Evolutionary conservation across 129 eudicot species (phyloP).

Genomic region (Dittrichia graveolens): DNA sequence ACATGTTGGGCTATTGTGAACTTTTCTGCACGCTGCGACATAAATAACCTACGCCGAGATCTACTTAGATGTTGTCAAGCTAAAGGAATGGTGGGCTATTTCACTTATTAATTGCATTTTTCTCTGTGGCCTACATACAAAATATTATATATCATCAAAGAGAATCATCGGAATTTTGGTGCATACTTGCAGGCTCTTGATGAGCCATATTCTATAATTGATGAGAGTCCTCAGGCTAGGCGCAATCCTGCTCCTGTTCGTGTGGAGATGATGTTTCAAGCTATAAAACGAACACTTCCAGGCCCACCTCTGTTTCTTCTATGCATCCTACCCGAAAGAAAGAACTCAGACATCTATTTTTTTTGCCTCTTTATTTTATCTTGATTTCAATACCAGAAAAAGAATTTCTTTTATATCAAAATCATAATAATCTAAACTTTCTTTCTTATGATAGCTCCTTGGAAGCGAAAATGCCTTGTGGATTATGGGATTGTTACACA

Average conservation of each 20-base stretch:
- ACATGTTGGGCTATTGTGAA: constrained; percentile 69
- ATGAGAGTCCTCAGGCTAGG: constrained; percentile 56
- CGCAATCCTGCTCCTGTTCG: constrained; percentile 62
- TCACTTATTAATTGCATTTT: neutral
- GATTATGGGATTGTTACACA: constrained; percentile 72
- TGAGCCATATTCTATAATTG: constrained; percentile 51
- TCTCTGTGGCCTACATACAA: constrained; percentile 5
- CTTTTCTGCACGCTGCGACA: constrained; percentile 82
- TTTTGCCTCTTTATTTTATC: neutral
- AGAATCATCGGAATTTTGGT: too few species aligned
- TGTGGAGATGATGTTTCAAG: constrained; percentile 69
- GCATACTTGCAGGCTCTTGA: constrained; percentile 27
- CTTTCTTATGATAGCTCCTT: constrained; percentile 51
- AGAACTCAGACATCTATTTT: constrained; percentile 60
- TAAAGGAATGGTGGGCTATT: constrained; percentile 62
- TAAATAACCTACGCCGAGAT: constrained; percentile 36
- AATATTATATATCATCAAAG: neutral
- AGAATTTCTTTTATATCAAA: neutral
- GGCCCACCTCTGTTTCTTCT: constrained; percentile 59
- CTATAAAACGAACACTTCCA: constrained; percentile 45
- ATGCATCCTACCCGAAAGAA: constrained; percentile 61
- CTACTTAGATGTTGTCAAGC: constrained; percentile 46
- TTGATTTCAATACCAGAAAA: neutral
- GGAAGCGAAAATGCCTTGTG: constrained; percentile 63
- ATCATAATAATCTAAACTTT: constrained; percentile 2